Evolutionary conservation across 768 basidiomycete genomes (phyloP), one percentile per base, ranked within the genome.

Genomic region (Pulveroboletus sp.): DNA sequence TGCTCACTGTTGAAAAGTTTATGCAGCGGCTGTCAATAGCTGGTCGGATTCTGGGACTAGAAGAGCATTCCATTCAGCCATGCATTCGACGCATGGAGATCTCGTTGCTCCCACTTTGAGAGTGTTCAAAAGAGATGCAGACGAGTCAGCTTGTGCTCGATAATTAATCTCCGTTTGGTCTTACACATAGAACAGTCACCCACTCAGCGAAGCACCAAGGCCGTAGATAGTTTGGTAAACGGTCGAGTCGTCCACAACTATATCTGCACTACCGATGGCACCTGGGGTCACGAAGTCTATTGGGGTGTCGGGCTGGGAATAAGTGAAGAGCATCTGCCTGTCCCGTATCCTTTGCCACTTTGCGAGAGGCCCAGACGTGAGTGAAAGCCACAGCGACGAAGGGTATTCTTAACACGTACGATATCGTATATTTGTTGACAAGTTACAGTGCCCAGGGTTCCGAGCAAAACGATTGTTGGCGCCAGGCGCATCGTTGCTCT

Each of bases 201-300:
- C 57, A 87, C 87, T 87, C 30, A 89, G 69, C 0, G 80, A 59
- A 8, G 75, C 83, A 0, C 86, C 86, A 57, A 86, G 84, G 11
- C 87, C 86, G 43, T 73, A 74, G 36, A 89, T 79, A 0, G 72
- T 67, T 66, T 88, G 87, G 64, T 77, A 81, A n/a, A 74, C 63
- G 3, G 68, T 54, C 3, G 65, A 66, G 60, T 86, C 84, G 43
- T 80, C 64, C 13, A 89, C 67, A 36, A 74, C 73, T 46, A 89
- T 87, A 60, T 87, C 78, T 0, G 84, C 85, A 39, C 69, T 71
- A 3, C 75, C 83, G 36, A 74, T 74, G 5, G 77, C 46, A 0
- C 84, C 80, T 8, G 84, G 82, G 9, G 59, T 55, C 41, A 54
- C 60, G 43, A 71, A 70, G 18, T 66, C 61, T 26, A 70, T 64